phyloP scores from a whole-genome alignment of 495 filamentous ascomycete genomes.

The Echria macrotheca region DNA sequence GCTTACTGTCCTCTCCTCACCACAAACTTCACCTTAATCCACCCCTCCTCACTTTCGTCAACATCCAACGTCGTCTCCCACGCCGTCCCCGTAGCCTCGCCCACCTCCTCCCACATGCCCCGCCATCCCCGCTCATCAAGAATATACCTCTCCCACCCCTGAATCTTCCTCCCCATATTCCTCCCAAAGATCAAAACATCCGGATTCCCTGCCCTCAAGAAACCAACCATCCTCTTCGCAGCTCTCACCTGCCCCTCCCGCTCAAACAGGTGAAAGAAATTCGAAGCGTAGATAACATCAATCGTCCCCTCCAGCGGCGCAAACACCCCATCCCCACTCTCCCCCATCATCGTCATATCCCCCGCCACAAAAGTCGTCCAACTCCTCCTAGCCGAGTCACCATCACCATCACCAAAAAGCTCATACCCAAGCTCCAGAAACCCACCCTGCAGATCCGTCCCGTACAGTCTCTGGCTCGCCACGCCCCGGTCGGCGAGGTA shows the following conservation, averaged over 20 bases:
- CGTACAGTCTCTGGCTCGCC: conserved; percentile 31
- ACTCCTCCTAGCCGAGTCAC: neutral
- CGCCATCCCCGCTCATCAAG: conserved; percentile 2
- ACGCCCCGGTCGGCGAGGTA: conserved; percentile 35
- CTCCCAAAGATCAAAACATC: conserved; percentile 36
- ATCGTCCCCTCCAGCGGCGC: conserved; percentile 27
- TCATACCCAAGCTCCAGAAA: conserved; percentile 43
- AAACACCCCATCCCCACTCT: conserved; percentile 13
- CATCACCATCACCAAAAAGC: conserved; percentile 29
- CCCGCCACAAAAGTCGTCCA: conserved; percentile 24
- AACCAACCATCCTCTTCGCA: conserved; percentile 29
- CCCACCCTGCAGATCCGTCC: conserved; percentile 35
- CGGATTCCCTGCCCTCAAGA: conserved; percentile 27
- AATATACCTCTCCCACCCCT: conserved; percentile 14
- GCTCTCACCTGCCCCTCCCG: conserved; percentile 33
- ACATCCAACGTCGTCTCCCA: conserved; percentile 11
- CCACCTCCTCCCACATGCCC: conserved; percentile 7
- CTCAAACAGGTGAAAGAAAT: conserved; percentile 43
- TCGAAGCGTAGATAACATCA: conserved; percentile 38
- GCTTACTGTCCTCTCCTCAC: too few relatives aligned
- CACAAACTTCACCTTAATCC: conserved; percentile 12
- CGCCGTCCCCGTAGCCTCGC: conserved; percentile 5
- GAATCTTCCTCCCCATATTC: conserved; percentile 4
- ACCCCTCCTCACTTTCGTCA: neutral
- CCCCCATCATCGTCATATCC: too few relatives aligned